Evolutionary conservation across 345 rosid genomes (phyloP), one percentile per base, ranked within the genome.

Genomic region (Gossypium bickii): DNA sequence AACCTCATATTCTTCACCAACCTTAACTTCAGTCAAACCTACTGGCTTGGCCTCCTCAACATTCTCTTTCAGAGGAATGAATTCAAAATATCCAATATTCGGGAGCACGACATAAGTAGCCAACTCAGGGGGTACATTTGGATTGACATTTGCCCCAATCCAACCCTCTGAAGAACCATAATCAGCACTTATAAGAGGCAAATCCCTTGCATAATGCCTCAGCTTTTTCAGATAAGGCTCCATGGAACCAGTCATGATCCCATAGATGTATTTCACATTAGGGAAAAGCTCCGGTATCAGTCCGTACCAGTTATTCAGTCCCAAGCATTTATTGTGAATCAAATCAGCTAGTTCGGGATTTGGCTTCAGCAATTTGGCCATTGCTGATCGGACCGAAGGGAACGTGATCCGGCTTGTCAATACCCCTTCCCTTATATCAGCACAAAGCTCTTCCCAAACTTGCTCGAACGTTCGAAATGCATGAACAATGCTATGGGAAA

Each of bases 191-290:
- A 93, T 27, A 74, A 96, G 85, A 56, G 97, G 95, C 59, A 93
- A 57, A 15, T 86, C 87, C 17, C 93, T 93, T 0, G 97, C 97
- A 59, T 90, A 93, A 82, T 92, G 98, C 85, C 98, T 92, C 78
- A 93, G 51, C 80, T 90, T 93, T 41, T 84, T 85, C 82, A 89
- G 67, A 60, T 90, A 96, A 11, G 93, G 97, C 83, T 90, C 93
- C 98, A 96, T 93, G 5, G 99, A 90, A 67, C 99, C 99, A 1
- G 99, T 96, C 98, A 96, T 89, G 81, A 96, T 93, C 83, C 97
- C 99, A 56, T 90, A 93, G 27, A 96, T 79, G 79, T 92, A 96
- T 83, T 93, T 92, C 0, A 82, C 97, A 2, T 93, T 92, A 2
- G 97, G 99, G 56, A 96, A 96, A 13, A 96, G 89, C 13, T 79